Evolutionary conservation across 1,284 basidiomycete species (phyloP).

Genomic region (Malassezia caprae): DNA sequence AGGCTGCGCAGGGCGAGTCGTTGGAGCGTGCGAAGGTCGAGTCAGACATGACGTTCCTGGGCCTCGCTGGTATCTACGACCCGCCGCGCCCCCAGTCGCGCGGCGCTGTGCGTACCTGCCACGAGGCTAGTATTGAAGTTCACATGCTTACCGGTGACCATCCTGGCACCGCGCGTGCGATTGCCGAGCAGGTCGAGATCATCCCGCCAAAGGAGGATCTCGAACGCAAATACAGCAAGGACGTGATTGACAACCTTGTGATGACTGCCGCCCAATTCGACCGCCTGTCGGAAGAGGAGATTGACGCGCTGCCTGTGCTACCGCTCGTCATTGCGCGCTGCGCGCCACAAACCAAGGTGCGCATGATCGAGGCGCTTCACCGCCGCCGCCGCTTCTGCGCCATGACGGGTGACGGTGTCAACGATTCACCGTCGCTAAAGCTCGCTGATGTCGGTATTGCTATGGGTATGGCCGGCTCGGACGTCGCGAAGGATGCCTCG

Average conservation of each 20-base stretch:
- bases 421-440: conserved; percentile 47
- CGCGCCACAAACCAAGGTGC: conserved; percentile 51
- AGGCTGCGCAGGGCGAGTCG: conserved; percentile 25
- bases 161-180: conserved; percentile 49
- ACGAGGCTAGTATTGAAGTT: conserved; percentile 59
- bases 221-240: conserved; percentile 19
- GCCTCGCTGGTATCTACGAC: conserved; percentile 59
- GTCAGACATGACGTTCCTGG: conserved; percentile 56
- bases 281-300: conserved; percentile 56
- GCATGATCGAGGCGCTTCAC: conserved; percentile 58
- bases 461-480: conserved; percentile 42
- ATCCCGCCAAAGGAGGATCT: conserved; percentile 49
- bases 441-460: conserved; percentile 46
- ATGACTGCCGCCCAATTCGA: conserved; percentile 60
- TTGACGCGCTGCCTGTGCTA: conserved; percentile 55
- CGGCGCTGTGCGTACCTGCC: conserved; percentile 58
- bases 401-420: conserved; percentile 48
- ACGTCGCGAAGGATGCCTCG: conserved; percentile 52
- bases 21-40: conserved; percentile 53
- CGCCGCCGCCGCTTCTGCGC: conserved; percentile 46
- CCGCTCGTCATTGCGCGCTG: conserved; percentile 58
- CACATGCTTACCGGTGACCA: conserved; percentile 57
- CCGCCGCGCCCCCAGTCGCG: conserved; percentile 62
- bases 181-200: conserved; percentile 53
- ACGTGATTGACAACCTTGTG: conserved; percentile 29